Conservation (phyloP, 129 eudicot species). For the Deinandra increscens region DNA sequence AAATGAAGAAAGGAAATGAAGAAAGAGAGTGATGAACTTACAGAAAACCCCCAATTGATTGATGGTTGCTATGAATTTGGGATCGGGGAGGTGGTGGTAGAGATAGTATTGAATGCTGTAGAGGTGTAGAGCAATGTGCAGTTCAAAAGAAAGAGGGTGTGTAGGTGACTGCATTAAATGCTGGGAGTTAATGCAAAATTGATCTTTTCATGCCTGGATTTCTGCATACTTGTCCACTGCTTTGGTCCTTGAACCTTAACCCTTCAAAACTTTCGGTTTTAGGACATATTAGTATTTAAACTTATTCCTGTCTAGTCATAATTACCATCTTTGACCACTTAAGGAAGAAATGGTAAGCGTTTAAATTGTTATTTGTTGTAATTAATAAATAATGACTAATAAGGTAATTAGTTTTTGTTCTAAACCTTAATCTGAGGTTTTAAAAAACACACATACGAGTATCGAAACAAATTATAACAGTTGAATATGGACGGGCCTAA, state of each 20-base stretch:
- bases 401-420: no score
- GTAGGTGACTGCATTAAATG: slow-evolving; percentile 86
- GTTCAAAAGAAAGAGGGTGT: slow-evolving; percentile 41
- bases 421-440: no score
- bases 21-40: slow-evolving; percentile 30
- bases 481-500: no score
- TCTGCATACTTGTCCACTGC: slow-evolving; percentile 48
- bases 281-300: slow-evolving; percentile 9
- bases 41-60: neutral
- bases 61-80: slow-evolving; percentile 1
- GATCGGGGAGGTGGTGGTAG: slow-evolving; percentile 22
- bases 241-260: slow-evolving; percentile 29
- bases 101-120: slow-evolving; percentile 31
- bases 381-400: no score
- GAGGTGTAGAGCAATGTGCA: slow-evolving; percentile 29
- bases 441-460: no score
- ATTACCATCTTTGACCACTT: slow-evolving; percentile 18
- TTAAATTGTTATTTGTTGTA: neutral
- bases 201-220: slow-evolving; percentile 73
- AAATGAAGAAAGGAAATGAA: slow-evolving; percentile 18
- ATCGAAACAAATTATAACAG: no score
- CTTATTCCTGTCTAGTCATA: slow-evolving; percentile 3
- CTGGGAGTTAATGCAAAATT: slow-evolving; percentile 61
- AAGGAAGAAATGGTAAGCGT: slow-evolving; percentile 1
- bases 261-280: neutral